Base-by-base conservation (phyloP, 2,329 filamentous ascomycete species). In the Hortaea werneckii region DNA sequence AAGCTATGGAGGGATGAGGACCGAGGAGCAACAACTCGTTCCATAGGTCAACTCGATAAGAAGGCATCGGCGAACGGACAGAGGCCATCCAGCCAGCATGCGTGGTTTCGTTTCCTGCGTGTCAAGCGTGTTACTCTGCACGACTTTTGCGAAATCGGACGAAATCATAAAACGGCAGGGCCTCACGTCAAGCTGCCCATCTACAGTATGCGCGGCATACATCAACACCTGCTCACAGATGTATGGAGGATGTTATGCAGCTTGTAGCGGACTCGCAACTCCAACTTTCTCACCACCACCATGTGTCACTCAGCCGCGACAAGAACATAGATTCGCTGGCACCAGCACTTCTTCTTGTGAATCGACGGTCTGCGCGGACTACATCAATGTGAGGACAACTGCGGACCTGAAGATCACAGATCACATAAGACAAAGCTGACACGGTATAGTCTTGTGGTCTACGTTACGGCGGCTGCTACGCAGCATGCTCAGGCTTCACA, bases 151-250 rank as follows among this genome's bases (percentile, higher is more conserved):
- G 20, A 20, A 20, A 20, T 20, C 20, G 20, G 20, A 20, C 4
- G 20, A 4, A 20, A 20, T 20, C 20, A 20, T 20, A 20, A 20
- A 20, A 20, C 20, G 20, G 20, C 20, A 20, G 20, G 20, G 20
- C 20, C 20, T 20, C 20, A 20, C 32, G 8, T n/a, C 32, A 9
- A 35, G 32, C 6, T 49, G 50, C 42, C 40, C 44, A n/a, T n/a
- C 29, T n/a, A 45, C 51, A 28, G 41, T 52, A 9, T 59, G 57
- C 43, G 47, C 51, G 32, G 56, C 57, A 43, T 51, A 54, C 40
- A 48, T 58, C 47, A 56, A 58, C 42, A 47, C 45, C n/a, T 58
- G 56, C 40, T 48, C 43, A 40, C 44, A 50, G 32, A n/a, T 12
- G 37, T 39, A n/a, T 26, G 37, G 37, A n/a, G 37, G 37, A 10